Conservation (phyloP, 148 eudicot species). For the Dianthus caryophyllus region DNA sequence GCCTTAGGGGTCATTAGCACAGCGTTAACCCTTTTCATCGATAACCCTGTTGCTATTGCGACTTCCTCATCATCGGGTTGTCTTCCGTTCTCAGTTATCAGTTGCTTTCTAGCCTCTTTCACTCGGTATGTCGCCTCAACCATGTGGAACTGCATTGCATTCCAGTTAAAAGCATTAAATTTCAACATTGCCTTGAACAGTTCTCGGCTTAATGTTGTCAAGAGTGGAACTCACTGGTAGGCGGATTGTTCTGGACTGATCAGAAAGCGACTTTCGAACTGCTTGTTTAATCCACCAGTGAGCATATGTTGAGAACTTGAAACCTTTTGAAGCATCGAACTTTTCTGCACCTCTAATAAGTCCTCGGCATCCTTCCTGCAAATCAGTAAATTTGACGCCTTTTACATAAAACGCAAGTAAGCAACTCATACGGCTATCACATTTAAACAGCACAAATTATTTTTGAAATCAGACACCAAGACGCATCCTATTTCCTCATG, state of each 20-base stretch:
- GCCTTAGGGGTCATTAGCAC: slow-evolving; percentile 78
- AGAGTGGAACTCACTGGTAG: slow-evolving; percentile 58
- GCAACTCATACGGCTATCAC: not conserved
- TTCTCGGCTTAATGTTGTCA: not conserved
- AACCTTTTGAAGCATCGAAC: slow-evolving; percentile 94
- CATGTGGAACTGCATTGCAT: slow-evolving; percentile 58
- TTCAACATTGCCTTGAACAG: not conserved
- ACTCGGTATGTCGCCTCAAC: slow-evolving; percentile 74
- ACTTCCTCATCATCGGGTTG: slow-evolving; percentile 73
- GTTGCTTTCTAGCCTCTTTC: slow-evolving; percentile 66
- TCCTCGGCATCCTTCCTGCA: slow-evolving; percentile 93
- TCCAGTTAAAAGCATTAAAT: not conserved
- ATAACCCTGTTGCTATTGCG: slow-evolving; percentile 83
- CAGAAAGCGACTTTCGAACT: slow-evolving; percentile 78
- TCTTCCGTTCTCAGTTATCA: slow-evolving; percentile 64
- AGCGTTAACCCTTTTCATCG: slow-evolving; percentile 72
- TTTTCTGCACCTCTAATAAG: slow-evolving; percentile 84
- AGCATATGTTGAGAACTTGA: slow-evolving; percentile 95
- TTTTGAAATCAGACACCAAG: not conserved
- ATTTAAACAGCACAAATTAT: not conserved
- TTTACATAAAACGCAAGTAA: not conserved
- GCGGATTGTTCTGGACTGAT: slow-evolving; percentile 77
- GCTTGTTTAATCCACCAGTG: slow-evolving; percentile 99
- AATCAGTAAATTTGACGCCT: not conserved
- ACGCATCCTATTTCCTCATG: not conserved